These are phyloP conservation scores for Coffea humblotiana DNA, from an alignment of 305 asterid genomes.

Conservation along the genomic window DNA sequence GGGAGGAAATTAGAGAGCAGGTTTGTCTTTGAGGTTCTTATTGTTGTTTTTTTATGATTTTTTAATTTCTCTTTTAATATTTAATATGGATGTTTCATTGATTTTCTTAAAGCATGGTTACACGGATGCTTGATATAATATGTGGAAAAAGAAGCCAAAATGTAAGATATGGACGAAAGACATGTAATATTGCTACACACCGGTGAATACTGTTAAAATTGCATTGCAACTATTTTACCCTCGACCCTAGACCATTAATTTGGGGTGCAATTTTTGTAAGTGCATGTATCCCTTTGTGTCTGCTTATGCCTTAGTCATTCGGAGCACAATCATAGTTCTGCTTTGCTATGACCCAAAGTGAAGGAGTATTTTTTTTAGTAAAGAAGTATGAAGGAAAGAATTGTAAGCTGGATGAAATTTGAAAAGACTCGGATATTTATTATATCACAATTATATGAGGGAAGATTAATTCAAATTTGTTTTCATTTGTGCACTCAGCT, in stretches of 20 bases:
- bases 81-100: neutral
- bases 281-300: neutral
- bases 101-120: neutral
- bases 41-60: neutral
- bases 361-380: neutral
- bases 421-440: neutral
- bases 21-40: conserved; percentile 30
- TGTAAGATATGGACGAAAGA: neutral
- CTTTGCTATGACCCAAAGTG: neutral
- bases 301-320: neutral
- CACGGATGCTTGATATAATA: neutral
- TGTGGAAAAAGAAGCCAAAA: too few relatives aligned
- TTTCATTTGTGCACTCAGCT: conserved; percentile 45
- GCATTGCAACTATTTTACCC: too few relatives aligned
- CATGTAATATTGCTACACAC: too few relatives aligned
- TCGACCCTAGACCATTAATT: neutral
- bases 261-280: neutral
- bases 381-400: neutral
- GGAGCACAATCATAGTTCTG: neutral
- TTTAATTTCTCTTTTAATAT: neutral
- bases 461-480: neutral
- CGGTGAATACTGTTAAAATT: neutral
- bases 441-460: neutral
- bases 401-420: neutral
- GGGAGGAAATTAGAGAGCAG: conserved; percentile 98